phyloP scores from a whole-genome alignment of 2,329 filamentous ascomycete species.

The Knufia petricola region DNA sequence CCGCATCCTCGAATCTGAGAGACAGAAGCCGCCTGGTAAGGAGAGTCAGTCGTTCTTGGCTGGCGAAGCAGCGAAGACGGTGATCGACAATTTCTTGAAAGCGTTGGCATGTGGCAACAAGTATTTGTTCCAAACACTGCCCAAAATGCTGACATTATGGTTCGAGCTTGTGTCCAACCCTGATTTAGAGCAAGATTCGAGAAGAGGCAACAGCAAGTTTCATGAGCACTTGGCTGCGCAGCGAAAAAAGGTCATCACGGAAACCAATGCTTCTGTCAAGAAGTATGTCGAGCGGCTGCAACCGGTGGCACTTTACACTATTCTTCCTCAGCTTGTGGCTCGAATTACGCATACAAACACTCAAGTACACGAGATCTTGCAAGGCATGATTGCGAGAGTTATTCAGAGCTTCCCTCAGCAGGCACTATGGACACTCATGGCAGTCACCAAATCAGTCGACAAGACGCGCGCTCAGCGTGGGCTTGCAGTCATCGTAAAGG shows the following conservation, averaged over 20 bases:
- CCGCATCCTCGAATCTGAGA: conserved; percentile 85
- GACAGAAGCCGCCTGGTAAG: conserved; percentile 62
- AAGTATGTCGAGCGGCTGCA: conserved; percentile 59
- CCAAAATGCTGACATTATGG: conserved; percentile 87
- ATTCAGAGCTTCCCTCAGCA: conserved; percentile 80
- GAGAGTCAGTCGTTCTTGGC: conserved; percentile 67
- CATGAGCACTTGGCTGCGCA: conserved; percentile 38
- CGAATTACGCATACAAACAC: conserved; percentile 79
- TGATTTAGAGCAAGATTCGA: conserved; percentile 48
- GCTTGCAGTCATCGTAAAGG: conserved; percentile 30
- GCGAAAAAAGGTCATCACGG: conserved; percentile 55
- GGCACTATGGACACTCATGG: conserved; percentile 81
- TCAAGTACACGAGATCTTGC: conserved; percentile 66
- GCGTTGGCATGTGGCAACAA: conserved; percentile 84
- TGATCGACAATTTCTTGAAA: conserved; percentile 87
- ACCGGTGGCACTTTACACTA: conserved; percentile 42
- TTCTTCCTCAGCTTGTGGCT: conserved; percentile 89
- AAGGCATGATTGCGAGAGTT: conserved; percentile 76
- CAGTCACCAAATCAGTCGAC: conserved; percentile 72
- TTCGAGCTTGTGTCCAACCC: conserved; percentile 76
- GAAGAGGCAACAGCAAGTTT: conserved; percentile 40
- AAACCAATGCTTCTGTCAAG: conserved; percentile 63
- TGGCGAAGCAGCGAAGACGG: conserved; percentile 75
- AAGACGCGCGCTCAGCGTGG: conserved; percentile 55
- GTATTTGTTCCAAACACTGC: conserved; percentile 89